Evolutionary conservation across 2,329 filamentous ascomycete species (phyloP).

Genomic region (Teratosphaeria epicoccoides): DNA sequence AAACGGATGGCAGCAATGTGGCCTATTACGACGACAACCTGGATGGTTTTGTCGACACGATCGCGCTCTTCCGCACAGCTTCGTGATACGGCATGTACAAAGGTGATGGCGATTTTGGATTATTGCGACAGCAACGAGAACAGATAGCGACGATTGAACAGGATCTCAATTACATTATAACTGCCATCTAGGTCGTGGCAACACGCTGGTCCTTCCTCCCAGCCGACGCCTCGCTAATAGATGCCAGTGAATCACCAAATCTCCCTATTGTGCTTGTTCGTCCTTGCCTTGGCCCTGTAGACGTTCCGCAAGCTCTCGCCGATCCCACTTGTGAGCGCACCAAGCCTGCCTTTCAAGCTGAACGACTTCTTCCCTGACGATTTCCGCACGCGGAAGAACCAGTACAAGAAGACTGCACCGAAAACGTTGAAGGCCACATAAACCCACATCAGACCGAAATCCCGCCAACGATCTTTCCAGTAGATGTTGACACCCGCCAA

Average conservation of each 20-base stretch:
- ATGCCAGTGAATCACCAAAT: not conserved
- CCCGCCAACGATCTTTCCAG: constrained; percentile 50
- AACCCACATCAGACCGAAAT: constrained; percentile 60
- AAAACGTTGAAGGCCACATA: constrained; percentile 55
- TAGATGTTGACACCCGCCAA: constrained; percentile 32
- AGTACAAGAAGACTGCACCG: constrained; percentile 52
- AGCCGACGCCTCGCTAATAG: not conserved
- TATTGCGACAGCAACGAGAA: not conserved
- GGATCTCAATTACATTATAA: too few relatives aligned
- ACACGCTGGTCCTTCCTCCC: too few relatives aligned
- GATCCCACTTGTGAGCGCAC: not conserved
- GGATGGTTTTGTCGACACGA: constrained; percentile 34
- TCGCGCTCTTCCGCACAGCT: constrained; percentile 28
- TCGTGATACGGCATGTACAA: not conserved
- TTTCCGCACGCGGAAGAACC: constrained; percentile 45
- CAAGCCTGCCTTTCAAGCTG: not conserved
- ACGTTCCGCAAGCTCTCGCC: constrained; percentile 1
- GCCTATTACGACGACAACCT: constrained; percentile 39
- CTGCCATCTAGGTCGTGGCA: too few relatives aligned
- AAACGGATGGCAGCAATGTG: constrained; percentile 33
- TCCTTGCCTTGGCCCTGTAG: constrained; percentile 1
- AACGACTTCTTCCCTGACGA: constrained; percentile 9
- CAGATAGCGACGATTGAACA: too few relatives aligned
- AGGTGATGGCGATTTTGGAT: not conserved
- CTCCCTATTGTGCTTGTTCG: constrained; percentile 4